phyloP scores from a whole-genome alignment of 2,329 filamentous ascomycete genomes.

The Verticillium dahliae region DNA sequence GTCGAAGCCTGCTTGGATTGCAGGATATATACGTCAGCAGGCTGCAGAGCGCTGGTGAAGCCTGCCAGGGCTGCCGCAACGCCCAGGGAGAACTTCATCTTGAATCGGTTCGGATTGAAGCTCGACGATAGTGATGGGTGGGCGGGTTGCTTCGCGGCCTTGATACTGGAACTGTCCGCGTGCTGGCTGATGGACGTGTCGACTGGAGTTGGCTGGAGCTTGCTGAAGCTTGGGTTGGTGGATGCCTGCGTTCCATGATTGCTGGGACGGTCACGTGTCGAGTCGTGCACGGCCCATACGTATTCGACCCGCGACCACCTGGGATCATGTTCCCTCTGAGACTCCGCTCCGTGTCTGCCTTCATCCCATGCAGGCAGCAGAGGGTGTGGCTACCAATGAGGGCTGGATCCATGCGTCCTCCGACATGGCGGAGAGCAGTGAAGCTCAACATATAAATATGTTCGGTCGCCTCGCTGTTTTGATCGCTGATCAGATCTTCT shows the following conservation, averaged over 20 bases:
- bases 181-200: too few species aligned
- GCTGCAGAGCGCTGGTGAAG: slow-evolving; percentile 29
- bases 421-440: too few species aligned
- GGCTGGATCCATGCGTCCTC: too few species aligned
- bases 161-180: background rate
- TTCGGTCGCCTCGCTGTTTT: too few species aligned
- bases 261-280: background rate
- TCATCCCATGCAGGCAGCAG: background rate
- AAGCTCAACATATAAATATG: too few species aligned
- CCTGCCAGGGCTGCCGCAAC: slow-evolving; percentile 30
- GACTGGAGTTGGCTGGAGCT: slow-evolving; percentile 3
- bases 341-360: background rate
- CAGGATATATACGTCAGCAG: slow-evolving; percentile 50
- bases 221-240: slow-evolving; percentile 2
- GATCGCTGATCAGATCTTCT: too few species aligned
- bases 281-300: background rate
- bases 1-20: slow-evolving; percentile 23
- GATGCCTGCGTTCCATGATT: background rate
- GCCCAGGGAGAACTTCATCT: slow-evolving; percentile 36
- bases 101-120: slow-evolving; percentile 11
- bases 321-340: background rate
- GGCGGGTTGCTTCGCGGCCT: slow-evolving; percentile 1
- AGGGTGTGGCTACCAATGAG: background rate
- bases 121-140: background rate
- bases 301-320: background rate